Evolutionary conservation across 2,329 filamentous ascomycete species (phyloP).

Genomic region (Fusarium incarnatum): DNA sequence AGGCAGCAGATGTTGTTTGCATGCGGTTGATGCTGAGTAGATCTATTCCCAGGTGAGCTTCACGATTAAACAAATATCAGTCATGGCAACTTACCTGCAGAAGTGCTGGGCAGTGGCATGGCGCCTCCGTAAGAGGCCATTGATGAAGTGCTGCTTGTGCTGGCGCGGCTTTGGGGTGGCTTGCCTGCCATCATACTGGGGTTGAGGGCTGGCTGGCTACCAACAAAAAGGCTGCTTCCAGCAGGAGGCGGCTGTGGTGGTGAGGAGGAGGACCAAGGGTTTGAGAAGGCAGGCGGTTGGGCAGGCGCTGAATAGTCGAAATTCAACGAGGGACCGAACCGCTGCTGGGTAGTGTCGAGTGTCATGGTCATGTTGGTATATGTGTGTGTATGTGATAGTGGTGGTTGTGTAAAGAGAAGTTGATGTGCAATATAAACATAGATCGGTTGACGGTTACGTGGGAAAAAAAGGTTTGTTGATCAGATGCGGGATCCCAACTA

Average conservation of each 20-base stretch:
- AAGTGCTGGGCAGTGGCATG: slow-evolving; percentile 78
- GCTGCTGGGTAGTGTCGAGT: slow-evolving; percentile 87
- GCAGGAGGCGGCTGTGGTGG: slow-evolving; percentile 58
- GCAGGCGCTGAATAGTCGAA: slow-evolving; percentile 75
- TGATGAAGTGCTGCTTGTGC: slow-evolving; percentile 66
- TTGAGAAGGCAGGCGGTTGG: slow-evolving; percentile 81
- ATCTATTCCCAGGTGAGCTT: slow-evolving; percentile 75
- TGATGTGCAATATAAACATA: slow-evolving; percentile 43
- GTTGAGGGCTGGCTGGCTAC: slow-evolving; percentile 66
- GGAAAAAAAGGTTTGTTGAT: slow-evolving; percentile 59
- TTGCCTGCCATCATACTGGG: slow-evolving; percentile 64
- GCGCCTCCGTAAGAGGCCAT: slow-evolving; percentile 78
- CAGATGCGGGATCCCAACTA: slow-evolving; percentile 62
- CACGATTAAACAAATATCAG: slow-evolving; percentile 42
- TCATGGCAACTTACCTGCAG: slow-evolving; percentile 68
- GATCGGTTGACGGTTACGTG: slow-evolving; percentile 38
- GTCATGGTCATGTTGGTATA: slow-evolving; percentile 87
- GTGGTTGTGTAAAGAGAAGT: slow-evolving; percentile 27
- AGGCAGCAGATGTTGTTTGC: slow-evolving; percentile 71
- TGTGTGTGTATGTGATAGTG: slow-evolving; percentile 59
- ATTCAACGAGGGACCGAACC: slow-evolving; percentile 77
- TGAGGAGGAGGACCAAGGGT: slow-evolving; percentile 80
- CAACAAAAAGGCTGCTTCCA: slow-evolving; percentile 72
- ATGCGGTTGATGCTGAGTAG: slow-evolving; percentile 75
- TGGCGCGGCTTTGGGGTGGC: slow-evolving; percentile 62